Evolutionary conservation across 345 rosid genomes (phyloP), one percentile per base, ranked within the genome.

Genomic region (Salix caprea): DNA sequence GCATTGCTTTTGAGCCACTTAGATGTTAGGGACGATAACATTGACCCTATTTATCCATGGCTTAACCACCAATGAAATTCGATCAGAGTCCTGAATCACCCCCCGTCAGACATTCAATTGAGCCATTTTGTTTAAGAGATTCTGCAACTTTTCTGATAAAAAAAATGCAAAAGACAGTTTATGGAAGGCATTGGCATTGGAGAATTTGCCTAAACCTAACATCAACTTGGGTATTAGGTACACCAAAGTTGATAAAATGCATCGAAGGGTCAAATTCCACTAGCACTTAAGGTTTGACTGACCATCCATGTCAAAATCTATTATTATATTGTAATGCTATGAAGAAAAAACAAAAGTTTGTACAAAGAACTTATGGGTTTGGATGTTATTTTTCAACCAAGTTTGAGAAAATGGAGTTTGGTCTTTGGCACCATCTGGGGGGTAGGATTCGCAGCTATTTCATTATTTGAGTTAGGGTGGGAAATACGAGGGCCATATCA

Each of bases 351-450:
- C 15, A 48, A 52, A 42, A 34, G 23, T 9, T n/a, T 32, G 16
- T 68, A 56, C 65, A 32, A 54, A 46, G 36, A 65, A 73, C 26
- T 64, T 61, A 50, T 30, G 50, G 46, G 48, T 70, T 66, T 64
- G 30, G 64, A 77, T 60, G 39, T 70, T 70, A 69, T 34, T 13
- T 34, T 13, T 37, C 16, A 37, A 71, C 28, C 8, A 24, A 39
- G 46, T 76, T 67, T 69, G 83, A 79, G 74, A 40, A 60, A 60
- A 37, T 69, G 68, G 50, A 74, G 81, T 48, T 60, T 8, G 66
- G 28, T 21, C 50, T 77, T 67, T 76, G 78, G 75, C 74, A 26
- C 18, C 23, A 44, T 75, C 64, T 42, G 46, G 37, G 60, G 58
- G 8, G 37, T 12, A 39, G 48, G 32, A 37, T 18, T 36, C n/a